A percentile compares a stretch with the other conserved stretches of the same genome.
Conservation (phyloP, 805 yeast genomes). For the Pichia phayaonensis region DNA sequence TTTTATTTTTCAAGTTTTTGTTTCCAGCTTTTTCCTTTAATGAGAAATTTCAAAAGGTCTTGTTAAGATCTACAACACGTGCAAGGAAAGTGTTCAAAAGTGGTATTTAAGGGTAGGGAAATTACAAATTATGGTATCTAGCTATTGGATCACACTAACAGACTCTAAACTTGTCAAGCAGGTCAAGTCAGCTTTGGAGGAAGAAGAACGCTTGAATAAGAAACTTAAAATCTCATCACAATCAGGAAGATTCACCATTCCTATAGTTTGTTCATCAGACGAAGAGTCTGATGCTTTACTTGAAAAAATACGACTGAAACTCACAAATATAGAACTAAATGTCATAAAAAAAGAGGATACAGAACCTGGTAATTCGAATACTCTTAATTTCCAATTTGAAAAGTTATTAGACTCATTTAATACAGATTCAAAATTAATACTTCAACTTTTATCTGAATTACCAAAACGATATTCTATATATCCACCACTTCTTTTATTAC, state of each 20-base stretch:
- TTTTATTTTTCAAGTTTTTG: too few relatives aligned
- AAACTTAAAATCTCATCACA: conserved; percentile 1
- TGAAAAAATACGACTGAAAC: neutral
- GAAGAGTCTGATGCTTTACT: neutral
- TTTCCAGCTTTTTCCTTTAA: neutral
- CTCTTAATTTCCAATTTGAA: neutral
- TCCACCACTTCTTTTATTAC: conserved; percentile 58
- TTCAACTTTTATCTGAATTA: conserved; percentile 8
- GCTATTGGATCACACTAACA: neutral
- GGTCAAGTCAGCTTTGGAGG: conserved; percentile 3
- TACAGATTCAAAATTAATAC: neutral
- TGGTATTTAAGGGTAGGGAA: too few relatives aligned
- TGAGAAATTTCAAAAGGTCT: neutral
- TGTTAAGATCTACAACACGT: too few relatives aligned
- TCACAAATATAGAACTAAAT: neutral
- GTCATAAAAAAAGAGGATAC: neutral
- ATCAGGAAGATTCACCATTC: neutral
- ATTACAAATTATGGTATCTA: neutral
- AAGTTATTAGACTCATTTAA: neutral
- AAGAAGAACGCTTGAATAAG: neutral
- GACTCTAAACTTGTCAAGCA: neutral
- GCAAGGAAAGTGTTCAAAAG: too few relatives aligned
- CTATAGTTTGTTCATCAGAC: neutral
- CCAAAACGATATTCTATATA: conserved; percentile 58
- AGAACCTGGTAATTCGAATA: neutral